phyloP scores from a whole-genome alignment of 1,139 yeast genomes.

The Diutina pseudorugosa region DNA sequence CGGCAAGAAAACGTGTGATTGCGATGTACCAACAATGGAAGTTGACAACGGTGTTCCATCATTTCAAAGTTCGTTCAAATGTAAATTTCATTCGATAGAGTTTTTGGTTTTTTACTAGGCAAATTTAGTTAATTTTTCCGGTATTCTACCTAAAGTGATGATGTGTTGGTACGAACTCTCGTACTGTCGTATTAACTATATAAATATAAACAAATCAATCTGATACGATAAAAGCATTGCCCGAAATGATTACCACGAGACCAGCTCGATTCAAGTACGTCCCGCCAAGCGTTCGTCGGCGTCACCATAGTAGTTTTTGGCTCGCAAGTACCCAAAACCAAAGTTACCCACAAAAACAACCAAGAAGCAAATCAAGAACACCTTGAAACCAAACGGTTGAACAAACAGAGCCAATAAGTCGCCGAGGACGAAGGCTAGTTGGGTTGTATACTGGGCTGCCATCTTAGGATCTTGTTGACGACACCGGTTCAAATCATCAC shows the following conservation, averaged over 20 bases:
- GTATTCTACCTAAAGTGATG: too few species aligned
- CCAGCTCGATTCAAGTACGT: not conserved
- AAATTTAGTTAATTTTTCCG: too few species aligned
- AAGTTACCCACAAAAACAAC: constrained; percentile 25
- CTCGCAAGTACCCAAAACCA: constrained; percentile 32
- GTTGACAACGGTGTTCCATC: too few species aligned
- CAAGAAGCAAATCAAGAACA: constrained; percentile 23
- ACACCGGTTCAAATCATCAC: constrained; percentile 12
- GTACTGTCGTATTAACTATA: too few species aligned
- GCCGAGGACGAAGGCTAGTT: constrained; percentile 56
- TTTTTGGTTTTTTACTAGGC: too few species aligned
- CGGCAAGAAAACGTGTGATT: not conserved
- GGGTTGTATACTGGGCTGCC: constrained; percentile 6
- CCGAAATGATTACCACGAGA: too few species aligned
- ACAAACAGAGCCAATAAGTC: constrained; percentile 48
- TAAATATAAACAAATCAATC: too few species aligned
- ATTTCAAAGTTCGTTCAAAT: not conserved
- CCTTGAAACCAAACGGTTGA: constrained; percentile 51
- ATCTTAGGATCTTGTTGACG: not conserved
- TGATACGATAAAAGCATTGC: too few species aligned
- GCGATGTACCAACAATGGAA: not conserved
- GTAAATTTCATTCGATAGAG: too few species aligned
- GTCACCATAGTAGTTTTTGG: constrained; percentile 30
- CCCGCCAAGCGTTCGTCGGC: not conserved
- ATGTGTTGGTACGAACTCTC: not conserved